Conservation (phyloP, 192 early-diverging fungal species). For the Coemansia sp. region DNA sequence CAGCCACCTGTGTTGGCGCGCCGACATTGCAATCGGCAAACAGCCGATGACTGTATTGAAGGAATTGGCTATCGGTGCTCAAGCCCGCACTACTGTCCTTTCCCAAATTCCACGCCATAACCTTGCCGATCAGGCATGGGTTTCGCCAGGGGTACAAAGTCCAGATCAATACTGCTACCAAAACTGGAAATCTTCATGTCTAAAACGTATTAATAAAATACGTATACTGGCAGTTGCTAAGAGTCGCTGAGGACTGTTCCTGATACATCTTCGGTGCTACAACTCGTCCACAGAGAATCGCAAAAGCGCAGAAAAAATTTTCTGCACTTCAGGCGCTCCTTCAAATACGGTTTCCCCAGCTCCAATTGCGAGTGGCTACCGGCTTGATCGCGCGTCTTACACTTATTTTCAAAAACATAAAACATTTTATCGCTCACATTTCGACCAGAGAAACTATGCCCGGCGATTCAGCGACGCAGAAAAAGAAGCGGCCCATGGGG, state of each 20-base stretch:
- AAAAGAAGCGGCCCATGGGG: constrained; percentile 55
- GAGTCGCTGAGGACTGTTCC: not conserved
- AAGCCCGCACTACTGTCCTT: too few species aligned
- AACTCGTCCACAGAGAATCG: not conserved
- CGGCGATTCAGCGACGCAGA: constrained; percentile 5
- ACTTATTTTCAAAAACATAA: not conserved
- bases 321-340: constrained; percentile 1
- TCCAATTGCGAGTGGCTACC: not conserved
- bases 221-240: not conserved
- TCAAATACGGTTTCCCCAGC: not conserved
- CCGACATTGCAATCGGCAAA: too few species aligned
- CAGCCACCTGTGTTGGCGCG: too few species aligned
- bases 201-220: constrained; percentile 3
- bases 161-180: not conserved
- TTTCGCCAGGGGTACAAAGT: not conserved
- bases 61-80: too few species aligned
- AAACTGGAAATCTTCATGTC: not conserved
- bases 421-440: not conserved
- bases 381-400: constrained; percentile 1
- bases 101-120: too few species aligned
- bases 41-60: too few species aligned
- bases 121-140: not conserved
- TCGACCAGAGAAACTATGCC: not conserved
- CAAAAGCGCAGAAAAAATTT: constrained; percentile 1
- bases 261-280: not conserved